Conservation (phyloP, 371 early-diverging fungal genomes). For the Mucor lusitanicus region DNA sequence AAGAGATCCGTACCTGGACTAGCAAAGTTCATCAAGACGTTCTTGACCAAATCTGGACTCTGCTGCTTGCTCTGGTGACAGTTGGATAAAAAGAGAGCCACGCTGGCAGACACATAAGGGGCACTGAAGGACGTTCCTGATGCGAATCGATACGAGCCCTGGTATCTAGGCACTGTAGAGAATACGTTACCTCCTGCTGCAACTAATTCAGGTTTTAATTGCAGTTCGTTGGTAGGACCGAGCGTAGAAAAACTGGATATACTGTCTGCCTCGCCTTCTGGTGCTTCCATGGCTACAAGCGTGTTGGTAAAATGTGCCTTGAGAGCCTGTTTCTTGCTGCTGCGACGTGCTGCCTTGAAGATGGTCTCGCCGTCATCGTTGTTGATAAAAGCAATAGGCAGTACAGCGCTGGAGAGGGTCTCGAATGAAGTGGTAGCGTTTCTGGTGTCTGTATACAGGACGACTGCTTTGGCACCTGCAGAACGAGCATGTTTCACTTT, state of each 20-base stretch:
- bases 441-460: constrained; percentile 38
- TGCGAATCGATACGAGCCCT: constrained; percentile 52
- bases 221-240: constrained; percentile 47
- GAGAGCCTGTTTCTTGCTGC: not conserved
- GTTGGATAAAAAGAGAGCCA: constrained; percentile 56
- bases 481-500: constrained; percentile 46
- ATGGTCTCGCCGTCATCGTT: constrained; percentile 20
- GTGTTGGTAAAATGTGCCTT: constrained; percentile 22
- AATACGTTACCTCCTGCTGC: constrained; percentile 73
- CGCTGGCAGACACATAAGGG: constrained; percentile 67
- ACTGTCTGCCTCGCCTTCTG: not conserved
- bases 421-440: constrained; percentile 9
- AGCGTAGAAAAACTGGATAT: constrained; percentile 47
- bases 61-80: constrained; percentile 6
- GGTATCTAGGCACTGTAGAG: constrained; percentile 55
- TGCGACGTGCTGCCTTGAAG: not conserved
- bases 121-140: constrained; percentile 69
- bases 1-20: constrained; percentile 32
- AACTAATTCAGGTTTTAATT: constrained; percentile 58
- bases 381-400: constrained; percentile 46
- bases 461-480: constrained; percentile 51
- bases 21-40: constrained; percentile 34
- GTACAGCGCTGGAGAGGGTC: not conserved
- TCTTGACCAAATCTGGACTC: constrained; percentile 25
- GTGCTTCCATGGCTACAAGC: constrained; percentile 21